phyloP scores from a whole-genome alignment of 805 yeast genomes.

The Hanseniaspora vineae region DNA sequence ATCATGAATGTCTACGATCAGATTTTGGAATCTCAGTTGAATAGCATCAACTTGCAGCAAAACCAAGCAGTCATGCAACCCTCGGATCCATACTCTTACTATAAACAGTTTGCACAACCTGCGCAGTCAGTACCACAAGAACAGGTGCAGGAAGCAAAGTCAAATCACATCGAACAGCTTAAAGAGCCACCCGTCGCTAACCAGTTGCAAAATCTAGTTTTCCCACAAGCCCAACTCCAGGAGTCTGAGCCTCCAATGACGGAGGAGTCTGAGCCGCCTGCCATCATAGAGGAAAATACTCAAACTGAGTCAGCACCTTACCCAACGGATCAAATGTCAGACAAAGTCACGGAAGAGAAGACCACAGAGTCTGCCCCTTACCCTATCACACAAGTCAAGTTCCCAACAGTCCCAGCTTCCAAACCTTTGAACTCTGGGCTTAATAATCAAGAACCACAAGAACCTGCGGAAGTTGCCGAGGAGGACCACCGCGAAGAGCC shows the following conservation, averaged over 20 bases:
- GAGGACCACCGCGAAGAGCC: slow-evolving; percentile 11
- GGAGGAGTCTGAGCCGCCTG: neutral
- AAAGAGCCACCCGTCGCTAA: slow-evolving; percentile 3
- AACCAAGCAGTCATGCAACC: slow-evolving; percentile 16
- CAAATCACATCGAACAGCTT: slow-evolving; percentile 5
- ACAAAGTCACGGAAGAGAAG: slow-evolving; percentile 4
- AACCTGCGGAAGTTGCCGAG: slow-evolving; percentile 6
- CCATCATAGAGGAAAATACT: slow-evolving; percentile 1
- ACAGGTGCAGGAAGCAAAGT: slow-evolving; percentile 1
- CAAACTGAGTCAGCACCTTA: slow-evolving; percentile 6
- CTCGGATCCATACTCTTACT: slow-evolving; percentile 15
- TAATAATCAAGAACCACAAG: slow-evolving; percentile 3
- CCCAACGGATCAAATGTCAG: slow-evolving; percentile 7
- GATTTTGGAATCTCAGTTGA: slow-evolving; percentile 46
- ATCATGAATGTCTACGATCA: slow-evolving; percentile 67
- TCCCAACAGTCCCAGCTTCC: slow-evolving; percentile 29
- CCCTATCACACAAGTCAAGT: slow-evolving; percentile 24
- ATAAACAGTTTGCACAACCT: slow-evolving; percentile 9
- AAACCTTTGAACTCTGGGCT: slow-evolving; percentile 10
- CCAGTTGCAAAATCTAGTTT: slow-evolving; percentile 4
- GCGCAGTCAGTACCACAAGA: slow-evolving; percentile 3
- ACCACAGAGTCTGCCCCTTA: neutral
- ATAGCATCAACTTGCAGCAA: slow-evolving; percentile 25
- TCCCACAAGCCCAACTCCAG: slow-evolving; percentile 3
- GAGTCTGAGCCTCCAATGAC: slow-evolving; percentile 8